A percentile compares a stretch with the other conserved stretches of the same genome.
Conservation (phyloP, 2,329 filamentous ascomycete species). For the Colletotrichum kahawae region DNA sequence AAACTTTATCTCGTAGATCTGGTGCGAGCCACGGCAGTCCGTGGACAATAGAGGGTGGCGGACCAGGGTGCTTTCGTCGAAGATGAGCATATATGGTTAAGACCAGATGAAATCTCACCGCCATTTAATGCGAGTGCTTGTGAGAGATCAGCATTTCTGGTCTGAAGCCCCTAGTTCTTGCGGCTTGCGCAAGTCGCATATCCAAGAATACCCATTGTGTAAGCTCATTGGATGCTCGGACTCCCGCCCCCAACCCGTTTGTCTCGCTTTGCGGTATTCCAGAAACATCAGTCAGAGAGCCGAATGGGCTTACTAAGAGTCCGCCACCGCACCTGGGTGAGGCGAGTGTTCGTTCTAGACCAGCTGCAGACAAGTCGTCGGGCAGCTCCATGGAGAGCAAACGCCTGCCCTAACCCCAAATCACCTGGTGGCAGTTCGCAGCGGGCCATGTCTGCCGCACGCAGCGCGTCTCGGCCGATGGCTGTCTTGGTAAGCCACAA, state of each 20-base stretch:
- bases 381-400: background rate
- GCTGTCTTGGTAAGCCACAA: background rate
- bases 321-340: background rate
- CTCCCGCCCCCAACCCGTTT: background rate
- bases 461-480: background rate
- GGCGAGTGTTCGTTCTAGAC: background rate
- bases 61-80: background rate
- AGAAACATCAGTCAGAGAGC: background rate
- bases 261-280: background rate
- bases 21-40: background rate
- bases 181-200: background rate
- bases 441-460: background rate
- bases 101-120: conserved; percentile 11
- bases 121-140: background rate
- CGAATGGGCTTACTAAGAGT: background rate
- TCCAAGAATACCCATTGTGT: background rate
- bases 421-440: background rate
- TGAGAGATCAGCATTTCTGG: background rate
- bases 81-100: background rate
- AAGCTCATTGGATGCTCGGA: background rate
- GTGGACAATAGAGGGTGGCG: background rate
- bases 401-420: background rate
- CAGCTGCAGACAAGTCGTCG: background rate
- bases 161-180: background rate
- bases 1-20: conserved; percentile 16